Evolutionary conservation across 1,139 yeast genomes (phyloP), one percentile per base, ranked within the genome.

Genomic region (Dujonia santamariae): DNA sequence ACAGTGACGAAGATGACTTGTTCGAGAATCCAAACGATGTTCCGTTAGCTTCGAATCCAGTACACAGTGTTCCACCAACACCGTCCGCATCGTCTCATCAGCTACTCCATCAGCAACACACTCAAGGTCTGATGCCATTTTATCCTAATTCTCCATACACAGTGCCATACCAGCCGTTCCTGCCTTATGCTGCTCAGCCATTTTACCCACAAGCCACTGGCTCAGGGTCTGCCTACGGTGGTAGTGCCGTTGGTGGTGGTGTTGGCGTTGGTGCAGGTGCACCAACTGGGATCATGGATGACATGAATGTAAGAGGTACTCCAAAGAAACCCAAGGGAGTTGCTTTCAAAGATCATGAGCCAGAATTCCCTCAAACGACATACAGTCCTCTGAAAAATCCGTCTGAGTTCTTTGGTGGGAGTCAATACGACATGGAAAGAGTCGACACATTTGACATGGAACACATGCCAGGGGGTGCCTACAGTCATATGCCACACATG

Each of bases 291-390:
- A 17, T 21, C 21, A n/a, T 18, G n/a, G 9, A 9, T 9, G 28
- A 18, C 17, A 15, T 26, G 17, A 20, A 11, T 14, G 9, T 13
- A 17, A 6, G 26, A 6, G 30, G 19, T 17, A 6, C 30, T 25
- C 31, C 28, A 11, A 26, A 32, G 14, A 34, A 56, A 9, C 40
- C 48, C 19, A 63, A 62, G 36, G 50, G 64, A 0, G 71, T 63
- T 8, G 59, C 63, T 2, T 64, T 64, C 37, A 48, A 55, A 28
- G 68, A 64, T 28, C 41, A 43, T 18, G 68, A 61, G 39, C 61
- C 69, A 12, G 70, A 65, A 37, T 61, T 44, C 38, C 68, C 69
- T 1, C 54, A 57, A 14, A 51, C 40, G 26, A 53, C 59, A 12
- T 63, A 60, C 43, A 49, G 53, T 31, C 64, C 65, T 4, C 46